Base-by-base conservation (phyloP, 257 asterid species). In the Craterostigma plantagineum region DNA sequence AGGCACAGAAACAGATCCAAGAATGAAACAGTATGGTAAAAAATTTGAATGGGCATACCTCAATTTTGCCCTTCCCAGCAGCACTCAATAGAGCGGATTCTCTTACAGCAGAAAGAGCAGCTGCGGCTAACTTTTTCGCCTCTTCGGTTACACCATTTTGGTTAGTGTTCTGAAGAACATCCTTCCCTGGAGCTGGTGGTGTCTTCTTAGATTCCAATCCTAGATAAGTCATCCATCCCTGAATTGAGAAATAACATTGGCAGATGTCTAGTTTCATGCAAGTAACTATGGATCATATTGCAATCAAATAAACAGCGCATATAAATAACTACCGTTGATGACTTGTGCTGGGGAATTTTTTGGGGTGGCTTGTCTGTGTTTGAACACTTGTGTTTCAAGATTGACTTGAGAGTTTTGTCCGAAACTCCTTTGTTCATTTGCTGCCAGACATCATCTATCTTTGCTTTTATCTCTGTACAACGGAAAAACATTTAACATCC, bases 351-450 rank as follows among this genome's bases (percentile, higher is more conserved):
- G 3, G 73, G 57, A 39, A 49, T 57, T 50, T 64, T 64, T 34
- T 33, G 44, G 11, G 77, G 38, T 43, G 62, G 39, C 62, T 53
- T 76, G 42, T 59, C 67, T 46, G 52, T 54, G 16, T 35, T 43
- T 16, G 72, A 41, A 43, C 60, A 57, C 51, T 56, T 70, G 55
- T 51, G 79, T 58, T 52, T 50, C 40, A 66, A 35, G 37, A 77
- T 68, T 53, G 86, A 55, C 35, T 63, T 79, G 18, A 82, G 75
- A 54, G 79, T 53, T 58, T 68, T 76, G 13, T 59, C 44, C 33
- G 98, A 63, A 37, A 74, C 71, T 47, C 95, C 98, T 63, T 87
- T 82, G 48, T 68, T 87, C 95, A 87, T 87, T 71, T 82, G 73
- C 66, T 68, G 73, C 98, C 98, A 87, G 18, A 82, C 60, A 57